phyloP scores from a whole-genome alignment of 2,329 filamentous ascomycete species.

The Apiospora hydei region DNA sequence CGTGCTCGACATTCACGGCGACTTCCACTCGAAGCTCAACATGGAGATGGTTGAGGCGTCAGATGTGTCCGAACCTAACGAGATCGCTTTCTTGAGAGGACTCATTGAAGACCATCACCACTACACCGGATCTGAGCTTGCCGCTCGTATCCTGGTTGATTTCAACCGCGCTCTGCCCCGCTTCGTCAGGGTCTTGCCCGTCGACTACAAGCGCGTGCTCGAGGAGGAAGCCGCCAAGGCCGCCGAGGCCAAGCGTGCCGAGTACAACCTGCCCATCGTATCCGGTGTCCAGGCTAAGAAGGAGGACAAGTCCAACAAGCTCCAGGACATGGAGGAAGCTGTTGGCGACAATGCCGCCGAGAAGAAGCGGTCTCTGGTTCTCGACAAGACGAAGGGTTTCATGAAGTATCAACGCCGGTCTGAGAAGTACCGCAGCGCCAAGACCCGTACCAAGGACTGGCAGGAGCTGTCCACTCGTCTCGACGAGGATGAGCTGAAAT shows the following conservation, averaged over 20 bases:
- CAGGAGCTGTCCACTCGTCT: slow-evolving; percentile 87
- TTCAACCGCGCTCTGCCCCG: slow-evolving; percentile 90
- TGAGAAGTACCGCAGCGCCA: slow-evolving; percentile 89
- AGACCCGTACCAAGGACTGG: slow-evolving; percentile 91
- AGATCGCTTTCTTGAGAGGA: slow-evolving; percentile 89
- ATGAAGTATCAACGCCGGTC: slow-evolving; percentile 95
- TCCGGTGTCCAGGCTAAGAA: slow-evolving; percentile 72
- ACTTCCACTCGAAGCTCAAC: slow-evolving; percentile 94
- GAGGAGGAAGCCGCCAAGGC: slow-evolving; percentile 86
- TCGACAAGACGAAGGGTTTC: slow-evolving; percentile 98
- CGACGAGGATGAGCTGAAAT: slow-evolving; percentile 94
- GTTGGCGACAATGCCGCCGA: slow-evolving; percentile 83
- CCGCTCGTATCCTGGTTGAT: slow-evolving; percentile 91
- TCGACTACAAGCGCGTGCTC: slow-evolving; percentile 95
- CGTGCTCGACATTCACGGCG: slow-evolving; percentile 85
- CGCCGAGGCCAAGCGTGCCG: slow-evolving; percentile 82
- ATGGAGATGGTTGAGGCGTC: slow-evolving; percentile 96
- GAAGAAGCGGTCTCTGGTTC: slow-evolving; percentile 87
- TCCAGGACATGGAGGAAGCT: slow-evolving; percentile 90
- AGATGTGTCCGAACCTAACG: slow-evolving; percentile 80
- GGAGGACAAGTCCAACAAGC: slow-evolving; percentile 72
- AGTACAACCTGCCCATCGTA: slow-evolving; percentile 81
- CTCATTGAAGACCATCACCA: slow-evolving; percentile 97
- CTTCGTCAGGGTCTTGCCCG: slow-evolving; percentile 92
- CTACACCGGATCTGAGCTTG: slow-evolving; percentile 95